phyloP scores from a whole-genome alignment of 345 rosid species.

The Syzygium jambos region DNA sequence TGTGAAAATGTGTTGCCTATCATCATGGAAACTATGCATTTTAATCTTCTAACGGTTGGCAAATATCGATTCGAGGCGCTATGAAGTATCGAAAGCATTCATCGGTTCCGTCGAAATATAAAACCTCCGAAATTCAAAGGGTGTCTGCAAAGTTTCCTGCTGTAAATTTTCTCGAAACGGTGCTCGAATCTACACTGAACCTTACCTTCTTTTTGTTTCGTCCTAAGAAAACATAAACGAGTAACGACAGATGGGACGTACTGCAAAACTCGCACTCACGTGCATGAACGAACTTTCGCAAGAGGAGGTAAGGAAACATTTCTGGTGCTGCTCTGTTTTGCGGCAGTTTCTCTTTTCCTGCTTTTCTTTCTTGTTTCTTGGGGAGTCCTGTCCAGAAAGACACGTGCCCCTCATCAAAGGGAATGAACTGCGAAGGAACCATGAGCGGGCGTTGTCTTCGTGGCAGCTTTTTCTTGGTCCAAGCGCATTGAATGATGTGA shows the following conservation, averaged over 20 bases:
- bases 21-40: background rate
- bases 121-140: background rate
- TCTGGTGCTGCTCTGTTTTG: background rate
- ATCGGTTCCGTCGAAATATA: background rate
- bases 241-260: background rate
- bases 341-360: background rate
- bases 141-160: too few relatives aligned
- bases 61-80: background rate
- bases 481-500: constrained; percentile 18
- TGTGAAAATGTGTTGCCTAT: background rate
- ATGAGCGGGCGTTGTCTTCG: background rate
- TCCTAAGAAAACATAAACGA: background rate
- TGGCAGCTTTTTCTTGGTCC: background rate
- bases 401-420: constrained; percentile 36
- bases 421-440: background rate
- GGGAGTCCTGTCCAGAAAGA: background rate
- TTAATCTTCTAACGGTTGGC: background rate
- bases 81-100: background rate
- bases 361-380: background rate
- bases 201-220: background rate
- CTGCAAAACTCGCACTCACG: background rate
- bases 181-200: background rate
- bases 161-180: background rate
- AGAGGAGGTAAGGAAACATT: background rate
- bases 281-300: background rate